Conservation (phyloP, 352 stramenopile species). For the Pythium brachiatum region DNA sequence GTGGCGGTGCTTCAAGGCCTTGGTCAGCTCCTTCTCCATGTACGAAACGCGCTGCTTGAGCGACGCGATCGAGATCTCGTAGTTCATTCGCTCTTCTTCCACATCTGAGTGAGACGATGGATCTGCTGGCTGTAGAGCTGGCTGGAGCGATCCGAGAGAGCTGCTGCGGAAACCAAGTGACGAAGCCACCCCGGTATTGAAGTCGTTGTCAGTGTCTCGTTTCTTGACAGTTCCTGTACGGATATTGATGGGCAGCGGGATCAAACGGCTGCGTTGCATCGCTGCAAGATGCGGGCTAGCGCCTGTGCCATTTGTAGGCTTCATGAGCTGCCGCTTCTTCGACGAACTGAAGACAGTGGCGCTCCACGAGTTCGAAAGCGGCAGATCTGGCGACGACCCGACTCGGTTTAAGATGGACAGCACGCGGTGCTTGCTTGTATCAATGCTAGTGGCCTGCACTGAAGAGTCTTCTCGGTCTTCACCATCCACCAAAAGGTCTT, state of each 20-base stretch:
- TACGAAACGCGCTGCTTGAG: conserved; percentile 43
- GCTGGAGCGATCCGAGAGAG: conserved; percentile 14
- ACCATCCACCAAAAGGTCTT: conserved; percentile 18
- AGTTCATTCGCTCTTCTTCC: conserved; percentile 27
- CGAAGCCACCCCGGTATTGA: neutral
- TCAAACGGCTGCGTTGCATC: conserved; percentile 55
- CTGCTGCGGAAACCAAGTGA: neutral
- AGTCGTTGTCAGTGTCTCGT: conserved; percentile 3
- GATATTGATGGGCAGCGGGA: conserved; percentile 54
- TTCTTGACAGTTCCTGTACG: conserved; percentile 34
- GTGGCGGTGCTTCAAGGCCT: conserved; percentile 27
- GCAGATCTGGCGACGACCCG: conserved; percentile 59
- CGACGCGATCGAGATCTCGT: conserved; percentile 40
- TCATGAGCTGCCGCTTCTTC: conserved; percentile 54
- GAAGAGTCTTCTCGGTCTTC: conserved; percentile 12
- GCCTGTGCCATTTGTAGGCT: conserved; percentile 21
- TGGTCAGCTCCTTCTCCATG: conserved; percentile 43
- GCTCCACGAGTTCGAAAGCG: conserved; percentile 50
- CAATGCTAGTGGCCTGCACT: neutral
- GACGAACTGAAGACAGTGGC: conserved; percentile 59
- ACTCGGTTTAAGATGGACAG: conserved; percentile 53
- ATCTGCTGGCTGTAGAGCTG: neutral
- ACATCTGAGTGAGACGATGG: conserved; percentile 4
- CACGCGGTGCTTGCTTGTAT: conserved; percentile 5
- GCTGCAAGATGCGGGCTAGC: conserved; percentile 38